Evolutionary conservation across 2,329 filamentous ascomycete species (phyloP), one percentile per base, ranked within the genome.

Genomic region (Lomentospora prolificans): DNA sequence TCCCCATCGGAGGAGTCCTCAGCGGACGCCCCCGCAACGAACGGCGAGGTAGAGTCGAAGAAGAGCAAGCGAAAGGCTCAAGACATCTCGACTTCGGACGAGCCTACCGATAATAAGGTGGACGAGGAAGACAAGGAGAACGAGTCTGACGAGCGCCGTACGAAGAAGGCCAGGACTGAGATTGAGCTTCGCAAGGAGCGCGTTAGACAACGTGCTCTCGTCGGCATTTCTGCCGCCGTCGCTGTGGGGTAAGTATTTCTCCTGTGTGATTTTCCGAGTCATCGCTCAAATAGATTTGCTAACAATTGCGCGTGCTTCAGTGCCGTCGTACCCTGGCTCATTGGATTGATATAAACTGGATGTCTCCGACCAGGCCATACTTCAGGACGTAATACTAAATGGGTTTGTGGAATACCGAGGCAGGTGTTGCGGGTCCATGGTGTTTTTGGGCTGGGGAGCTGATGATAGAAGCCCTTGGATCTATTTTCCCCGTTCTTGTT

Each of bases 141-240:
- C 4, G 68, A 72, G 54, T 67, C 66, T 14, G 73, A 75, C 44
- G 72, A 75, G 55, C 77, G 72, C 3, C 72, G 72, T 51, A 69
- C 84, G 68, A 97, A 97, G 81, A 89, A 86, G 66, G 82, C 81
- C 41, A 89, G 85, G 76, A 87, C 90, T 1, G 87, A 94, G 67
- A 81, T 87, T 48, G 86, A 94, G 70, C 69, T 95, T 62, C 86
- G 86, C 70, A 91, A 90, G 73, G 87, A 95, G 72, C 87, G 85
- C 65, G 89, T 96, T 61, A 86, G 89, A 72, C 89, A 85, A 70
- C 83, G 90, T 66, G 90, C 94, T 50, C 75, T 96, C 59, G 79
- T 95, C 60, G 92, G 94, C 57, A 81, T 97, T 55, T 89, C 86
- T 60, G 90, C 90, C 57, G 94, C 89, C 50, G 79, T 96, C 68